A percentile compares a stretch with the other conserved stretches of the same genome.
These are phyloP conservation scores for Cryphonectria nitschkei DNA, from an alignment of 2,329 filamentous ascomycete genomes.

Conservation along the genomic window DNA sequence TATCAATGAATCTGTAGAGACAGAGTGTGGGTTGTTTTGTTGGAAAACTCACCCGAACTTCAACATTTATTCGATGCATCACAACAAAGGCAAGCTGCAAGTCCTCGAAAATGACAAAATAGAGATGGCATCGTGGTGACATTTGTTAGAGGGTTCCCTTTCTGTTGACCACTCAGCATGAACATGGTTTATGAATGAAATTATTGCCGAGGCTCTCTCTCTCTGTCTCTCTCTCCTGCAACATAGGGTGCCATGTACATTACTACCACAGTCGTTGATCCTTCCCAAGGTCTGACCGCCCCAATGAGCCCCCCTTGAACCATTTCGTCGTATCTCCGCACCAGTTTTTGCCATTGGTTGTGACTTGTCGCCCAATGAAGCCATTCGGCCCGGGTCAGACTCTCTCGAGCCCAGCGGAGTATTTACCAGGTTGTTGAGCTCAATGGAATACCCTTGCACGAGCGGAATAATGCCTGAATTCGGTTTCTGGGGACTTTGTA, in stretches of 20 bases:
- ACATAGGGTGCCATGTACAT: not conserved
- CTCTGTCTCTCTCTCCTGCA: not conserved
- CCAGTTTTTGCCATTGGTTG: not conserved
- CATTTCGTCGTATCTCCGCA: conserved; percentile 2
- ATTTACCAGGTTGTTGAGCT: not conserved
- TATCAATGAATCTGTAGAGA: not conserved
- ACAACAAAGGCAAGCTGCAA: not conserved
- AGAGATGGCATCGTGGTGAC: not conserved
- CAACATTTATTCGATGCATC: not conserved
- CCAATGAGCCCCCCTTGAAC: not conserved
- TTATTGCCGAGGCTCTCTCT: not conserved
- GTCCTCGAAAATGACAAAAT: not conserved
- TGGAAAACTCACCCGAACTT: too few species aligned
- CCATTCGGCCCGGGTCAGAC: not conserved
- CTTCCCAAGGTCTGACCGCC: not conserved
- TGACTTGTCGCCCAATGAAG: not conserved
- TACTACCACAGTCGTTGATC: not conserved
- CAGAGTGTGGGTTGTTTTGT: not conserved
- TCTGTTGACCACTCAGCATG: not conserved
- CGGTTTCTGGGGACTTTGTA: not conserved
- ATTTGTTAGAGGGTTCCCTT: too few species aligned
- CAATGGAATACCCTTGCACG: not conserved
- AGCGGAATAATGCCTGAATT: not conserved
- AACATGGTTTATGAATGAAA: not conserved
- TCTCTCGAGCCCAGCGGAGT: not conserved